phyloP scores from a whole-genome alignment of 441 rosid species.

The Biscutella laevigata region DNA sequence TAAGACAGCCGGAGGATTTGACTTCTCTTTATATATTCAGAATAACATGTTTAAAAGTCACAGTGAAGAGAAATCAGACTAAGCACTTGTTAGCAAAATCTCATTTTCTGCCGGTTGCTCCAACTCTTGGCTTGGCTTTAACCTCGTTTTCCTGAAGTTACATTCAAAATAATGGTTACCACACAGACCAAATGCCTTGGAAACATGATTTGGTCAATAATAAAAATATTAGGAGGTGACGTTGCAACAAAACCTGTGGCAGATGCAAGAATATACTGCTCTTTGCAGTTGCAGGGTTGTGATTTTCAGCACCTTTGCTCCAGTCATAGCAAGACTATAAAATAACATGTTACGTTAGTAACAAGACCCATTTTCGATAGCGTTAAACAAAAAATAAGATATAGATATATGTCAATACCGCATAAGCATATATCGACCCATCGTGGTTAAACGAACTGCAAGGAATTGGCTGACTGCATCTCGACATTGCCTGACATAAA shows the following conservation, averaged over 20 bases:
- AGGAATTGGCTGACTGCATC: slow-evolving; percentile 78
- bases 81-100: not conserved
- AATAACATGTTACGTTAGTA: not conserved
- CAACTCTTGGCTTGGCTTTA: slow-evolving; percentile 74
- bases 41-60: not conserved
- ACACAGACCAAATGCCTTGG: not conserved
- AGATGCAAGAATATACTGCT: slow-evolving; percentile 65
- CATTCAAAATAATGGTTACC: not conserved
- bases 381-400: not conserved
- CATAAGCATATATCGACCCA: slow-evolving; percentile 80
- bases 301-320: slow-evolving; percentile 98
- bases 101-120: slow-evolving; percentile 57
- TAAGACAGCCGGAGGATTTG: too few species aligned
- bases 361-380: too few species aligned
- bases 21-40: not conserved
- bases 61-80: not conserved
- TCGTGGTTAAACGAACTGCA: slow-evolving; percentile 84
- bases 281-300: slow-evolving; percentile 92
- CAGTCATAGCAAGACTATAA: slow-evolving; percentile 82
- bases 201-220: not conserved
- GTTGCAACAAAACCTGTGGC: slow-evolving; percentile 34
- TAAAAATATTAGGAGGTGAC: too few species aligned
- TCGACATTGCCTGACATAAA: slow-evolving; percentile 70
- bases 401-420: slow-evolving; percentile 34
- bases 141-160: slow-evolving; percentile 69